Evolutionary conservation across 2,329 filamentous ascomycete genomes (phyloP).

Genomic region (Aureobasidium leucospermi): DNA sequence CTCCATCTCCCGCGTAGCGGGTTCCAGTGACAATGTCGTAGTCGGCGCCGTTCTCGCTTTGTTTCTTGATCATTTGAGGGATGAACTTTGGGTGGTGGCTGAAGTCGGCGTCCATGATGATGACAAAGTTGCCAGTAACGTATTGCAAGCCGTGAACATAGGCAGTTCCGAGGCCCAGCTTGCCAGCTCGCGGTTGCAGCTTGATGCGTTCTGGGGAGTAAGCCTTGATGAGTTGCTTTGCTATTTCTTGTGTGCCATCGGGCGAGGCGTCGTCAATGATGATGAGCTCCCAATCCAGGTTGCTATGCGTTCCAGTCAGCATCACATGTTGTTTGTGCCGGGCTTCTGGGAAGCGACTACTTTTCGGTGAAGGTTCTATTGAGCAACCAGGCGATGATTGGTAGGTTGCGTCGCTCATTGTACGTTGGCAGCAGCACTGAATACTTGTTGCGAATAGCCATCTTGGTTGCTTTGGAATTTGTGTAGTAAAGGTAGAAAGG

Average conservation of each 20-base stretch:
- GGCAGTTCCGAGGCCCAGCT: constrained; percentile 92
- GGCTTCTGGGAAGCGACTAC: constrained; percentile 43
- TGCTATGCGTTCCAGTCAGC: constrained; percentile 45
- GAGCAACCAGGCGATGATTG: constrained; percentile 90
- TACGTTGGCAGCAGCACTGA: constrained; percentile 96
- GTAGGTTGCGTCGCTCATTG: constrained; percentile 95
- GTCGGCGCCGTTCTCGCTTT: constrained; percentile 65
- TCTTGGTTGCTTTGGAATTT: constrained; percentile 15
- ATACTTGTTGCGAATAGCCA: constrained; percentile 65
- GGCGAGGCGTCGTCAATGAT: constrained; percentile 98
- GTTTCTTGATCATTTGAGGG: constrained; percentile 79
- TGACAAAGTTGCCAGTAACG: constrained; percentile 84
- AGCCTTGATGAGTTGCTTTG: constrained; percentile 79
- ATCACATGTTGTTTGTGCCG: neutral
- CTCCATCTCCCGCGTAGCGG: constrained; percentile 75
- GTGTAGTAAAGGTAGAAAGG: neutral
- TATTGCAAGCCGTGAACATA: constrained; percentile 94
- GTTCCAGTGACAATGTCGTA: constrained; percentile 98
- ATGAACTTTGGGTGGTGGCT: constrained; percentile 99
- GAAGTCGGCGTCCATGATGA: constrained; percentile 99
- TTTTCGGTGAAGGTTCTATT: constrained; percentile 84
- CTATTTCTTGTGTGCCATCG: constrained; percentile 87
- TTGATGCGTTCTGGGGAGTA: constrained; percentile 70
- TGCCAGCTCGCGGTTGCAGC: constrained; percentile 83
- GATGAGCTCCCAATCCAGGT: constrained; percentile 93